Evolutionary conservation across 2,329 filamentous ascomycete species (phyloP), one percentile per base, ranked within the genome.

Genomic region (Paecilomyces niveus): DNA sequence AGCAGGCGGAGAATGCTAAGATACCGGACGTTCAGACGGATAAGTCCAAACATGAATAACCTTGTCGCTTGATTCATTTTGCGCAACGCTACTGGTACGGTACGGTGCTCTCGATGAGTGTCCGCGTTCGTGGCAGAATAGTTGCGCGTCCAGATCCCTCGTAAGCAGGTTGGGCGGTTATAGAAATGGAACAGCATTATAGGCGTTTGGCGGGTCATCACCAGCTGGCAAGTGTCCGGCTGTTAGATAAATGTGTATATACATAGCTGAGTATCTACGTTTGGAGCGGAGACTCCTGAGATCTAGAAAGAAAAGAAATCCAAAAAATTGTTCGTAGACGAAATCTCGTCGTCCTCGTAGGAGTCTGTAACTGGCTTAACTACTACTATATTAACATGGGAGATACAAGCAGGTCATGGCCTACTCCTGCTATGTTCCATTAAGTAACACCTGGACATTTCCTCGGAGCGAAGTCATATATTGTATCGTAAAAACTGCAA

Each of bases 161-260:
- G 24, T 24, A 29, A 29, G 21, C 50, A 52, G 26, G 39, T 45
- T 45, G 50, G 35, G 50, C 21, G 13, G 21, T 52, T 52, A 52
- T 52, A 52, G 50, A 52, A 6, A 52, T 29, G 22, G 22, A 24
- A 29, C 13, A 15, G 22, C 50, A 52, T 52, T 52, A 29, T 24
- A 52, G 50, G 50, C 50, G 50, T 52, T 52, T 52, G 50, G 50
- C 26, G 50, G 22, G 15, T 52, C 21, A 24, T 50, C 6, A 24
- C 11, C 9, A 52, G 26, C 50, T 52, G 50, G 50, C 50, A 13
- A 45, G 39, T 45, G n/a, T 45, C 15, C 5, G 39, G 39, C 39
- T 45, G 39, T 45, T 21, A 45, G n/a, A 45, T 13, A 49, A 35
- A n/a, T 55, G 13, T 58, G 53, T 55, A 58, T 21, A 58, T 58